phyloP scores from a whole-genome alignment of 208 protist genomes.

The Leishmania mexicana region DNA sequence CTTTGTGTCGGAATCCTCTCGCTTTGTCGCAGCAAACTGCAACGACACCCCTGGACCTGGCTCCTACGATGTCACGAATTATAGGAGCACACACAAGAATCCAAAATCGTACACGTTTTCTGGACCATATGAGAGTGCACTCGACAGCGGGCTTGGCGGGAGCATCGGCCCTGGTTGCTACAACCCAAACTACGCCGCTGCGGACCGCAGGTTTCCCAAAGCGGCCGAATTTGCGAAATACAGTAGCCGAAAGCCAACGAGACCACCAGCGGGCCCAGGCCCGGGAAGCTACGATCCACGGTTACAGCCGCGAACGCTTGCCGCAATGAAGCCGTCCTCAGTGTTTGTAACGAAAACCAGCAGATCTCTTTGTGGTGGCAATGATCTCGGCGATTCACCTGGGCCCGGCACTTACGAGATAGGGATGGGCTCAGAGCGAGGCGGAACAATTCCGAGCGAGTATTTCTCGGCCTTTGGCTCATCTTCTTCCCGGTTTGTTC shows the following conservation, averaged over 20 bases:
- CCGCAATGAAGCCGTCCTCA: slow-evolving; percentile 73
- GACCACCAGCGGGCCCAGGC: slow-evolving; percentile 47
- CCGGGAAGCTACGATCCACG: slow-evolving; percentile 72
- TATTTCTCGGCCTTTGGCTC: slow-evolving; percentile 72
- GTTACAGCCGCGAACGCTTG: slow-evolving; percentile 20
- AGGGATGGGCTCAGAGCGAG: slow-evolving; percentile 1
- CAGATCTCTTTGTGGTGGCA: slow-evolving; percentile 25
- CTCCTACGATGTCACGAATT: slow-evolving; percentile 45
- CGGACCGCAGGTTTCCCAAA: slow-evolving; percentile 43
- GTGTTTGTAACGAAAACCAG: slow-evolving; percentile 81
- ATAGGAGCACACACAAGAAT: slow-evolving; percentile 32
- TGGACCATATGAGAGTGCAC: slow-evolving; percentile 5
- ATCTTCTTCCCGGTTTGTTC: slow-evolving; percentile 49
- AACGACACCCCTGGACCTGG: slow-evolving; percentile 70
- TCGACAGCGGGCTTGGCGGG: not conserved
- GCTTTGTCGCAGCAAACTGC: slow-evolving; percentile 42
- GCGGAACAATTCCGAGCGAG: slow-evolving; percentile 16
- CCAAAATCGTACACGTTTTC: slow-evolving; percentile 40
- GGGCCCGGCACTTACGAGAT: slow-evolving; percentile 81
- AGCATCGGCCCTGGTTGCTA: slow-evolving; percentile 55
- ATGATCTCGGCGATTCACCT: slow-evolving; percentile 36
- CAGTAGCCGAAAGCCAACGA: slow-evolving; percentile 38
- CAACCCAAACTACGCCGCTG: slow-evolving; percentile 50
- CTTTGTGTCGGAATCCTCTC: slow-evolving; percentile 63
- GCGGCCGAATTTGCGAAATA: slow-evolving; percentile 65